phyloP scores from a whole-genome alignment of 192 early-diverging fungal genomes.

The Chytriomyces confervae region DNA sequence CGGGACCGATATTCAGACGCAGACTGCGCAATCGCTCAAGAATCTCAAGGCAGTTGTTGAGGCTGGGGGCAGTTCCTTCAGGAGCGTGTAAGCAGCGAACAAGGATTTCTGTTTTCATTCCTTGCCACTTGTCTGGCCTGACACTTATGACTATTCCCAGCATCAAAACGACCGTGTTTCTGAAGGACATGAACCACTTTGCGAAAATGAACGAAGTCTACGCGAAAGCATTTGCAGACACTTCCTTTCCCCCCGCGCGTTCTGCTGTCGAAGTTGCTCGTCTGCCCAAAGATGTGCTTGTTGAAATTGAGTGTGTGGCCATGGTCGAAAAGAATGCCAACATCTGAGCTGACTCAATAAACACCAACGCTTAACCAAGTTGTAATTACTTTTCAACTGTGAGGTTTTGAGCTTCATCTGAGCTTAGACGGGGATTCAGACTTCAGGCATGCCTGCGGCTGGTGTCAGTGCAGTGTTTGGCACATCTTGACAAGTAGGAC shows the following conservation, averaged over 20 bases:
- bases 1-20: slow-evolving; percentile 70
- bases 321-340: slow-evolving; percentile 39
- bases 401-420: too few relatives aligned
- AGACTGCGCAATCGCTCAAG: slow-evolving; percentile 70
- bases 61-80: slow-evolving; percentile 76
- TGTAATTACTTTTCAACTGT: too few relatives aligned
- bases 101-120: too few relatives aligned
- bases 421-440: too few relatives aligned
- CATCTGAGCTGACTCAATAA: not conserved
- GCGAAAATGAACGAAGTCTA: slow-evolving; percentile 87
- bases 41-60: slow-evolving; percentile 87
- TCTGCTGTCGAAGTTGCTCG: slow-evolving; percentile 86
- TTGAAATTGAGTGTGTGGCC: slow-evolving; percentile 93
- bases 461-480: too few relatives aligned
- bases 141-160: not conserved
- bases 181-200: slow-evolving; percentile 87
- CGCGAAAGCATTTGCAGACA: slow-evolving; percentile 63
- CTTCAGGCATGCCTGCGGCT: too few relatives aligned
- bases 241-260: slow-evolving; percentile 49
- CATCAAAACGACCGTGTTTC: slow-evolving; percentile 94
- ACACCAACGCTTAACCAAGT: too few relatives aligned
- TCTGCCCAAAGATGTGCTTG: slow-evolving; percentile 84
- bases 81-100: slow-evolving; percentile 61
- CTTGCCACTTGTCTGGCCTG: too few relatives aligned
- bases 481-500: too few relatives aligned